Evolutionary conservation across 106 monocot genomes (phyloP).

Genomic region (Xerophyta viscosa): DNA sequence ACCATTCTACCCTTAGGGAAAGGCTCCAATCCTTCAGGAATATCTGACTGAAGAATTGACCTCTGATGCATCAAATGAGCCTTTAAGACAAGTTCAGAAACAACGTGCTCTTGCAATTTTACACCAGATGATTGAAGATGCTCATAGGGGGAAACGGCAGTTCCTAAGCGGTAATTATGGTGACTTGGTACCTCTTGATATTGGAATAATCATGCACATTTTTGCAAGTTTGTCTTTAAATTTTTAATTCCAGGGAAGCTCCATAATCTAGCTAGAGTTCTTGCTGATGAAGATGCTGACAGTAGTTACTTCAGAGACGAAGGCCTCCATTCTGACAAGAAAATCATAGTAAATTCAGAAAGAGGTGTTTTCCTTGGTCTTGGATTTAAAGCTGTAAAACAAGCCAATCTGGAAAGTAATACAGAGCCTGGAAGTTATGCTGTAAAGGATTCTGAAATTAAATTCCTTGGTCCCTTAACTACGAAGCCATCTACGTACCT

Average conservation of each 20-base stretch:
- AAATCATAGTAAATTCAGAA: constrained; percentile 24
- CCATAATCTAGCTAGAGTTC: constrained; percentile 88
- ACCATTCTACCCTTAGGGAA: constrained; percentile 28
- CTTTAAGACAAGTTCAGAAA: constrained; percentile 50
- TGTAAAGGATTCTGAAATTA: constrained; percentile 50
- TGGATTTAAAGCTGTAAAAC: constrained; percentile 50
- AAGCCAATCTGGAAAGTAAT: constrained; percentile 26
- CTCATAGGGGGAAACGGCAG: constrained; percentile 87
- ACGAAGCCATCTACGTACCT: constrained; percentile 81
- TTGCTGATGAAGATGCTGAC: constrained; percentile 72
- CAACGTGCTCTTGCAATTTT: constrained; percentile 71
- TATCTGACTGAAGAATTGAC: constrained; percentile 35
- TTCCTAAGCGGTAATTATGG: constrained; percentile 68
- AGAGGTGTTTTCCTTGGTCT: constrained; percentile 62
- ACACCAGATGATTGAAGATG: constrained; percentile 97
- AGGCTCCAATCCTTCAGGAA: constrained; percentile 27
- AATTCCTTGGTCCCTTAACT: constrained; percentile 38
- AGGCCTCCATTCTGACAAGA: constrained; percentile 31
- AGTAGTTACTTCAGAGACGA: constrained; percentile 35
- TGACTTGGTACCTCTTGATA: too few species aligned
- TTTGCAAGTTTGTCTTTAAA: neutral
- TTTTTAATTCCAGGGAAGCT: constrained; percentile 65
- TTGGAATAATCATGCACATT: neutral
- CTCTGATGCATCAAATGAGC: constrained; percentile 33
- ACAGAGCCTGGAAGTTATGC: constrained; percentile 23